phyloP scores from a whole-genome alignment of 371 early-diverging fungal genomes.

The Mortierella polycephala region DNA sequence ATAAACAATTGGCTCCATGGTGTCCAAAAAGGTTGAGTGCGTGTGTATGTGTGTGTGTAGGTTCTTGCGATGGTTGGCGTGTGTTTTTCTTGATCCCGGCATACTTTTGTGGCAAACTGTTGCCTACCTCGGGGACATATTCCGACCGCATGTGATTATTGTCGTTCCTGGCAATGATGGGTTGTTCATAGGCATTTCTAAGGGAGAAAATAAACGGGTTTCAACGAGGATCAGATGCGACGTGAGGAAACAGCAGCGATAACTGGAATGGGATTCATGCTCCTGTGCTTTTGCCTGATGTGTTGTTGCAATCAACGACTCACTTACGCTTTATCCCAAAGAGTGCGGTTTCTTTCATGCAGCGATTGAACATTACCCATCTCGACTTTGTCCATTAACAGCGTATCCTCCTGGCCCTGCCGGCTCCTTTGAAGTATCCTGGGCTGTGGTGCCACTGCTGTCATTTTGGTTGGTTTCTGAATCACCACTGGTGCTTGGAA shows the following conservation, averaged over 20 bases:
- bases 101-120: background rate
- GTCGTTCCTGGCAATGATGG: slow-evolving; percentile 33
- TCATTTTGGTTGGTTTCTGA: slow-evolving; percentile 1
- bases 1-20: background rate
- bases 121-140: slow-evolving; percentile 41
- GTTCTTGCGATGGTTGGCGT: background rate
- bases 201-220: no score
- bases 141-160: slow-evolving; percentile 29
- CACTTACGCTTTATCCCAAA: slow-evolving; percentile 45
- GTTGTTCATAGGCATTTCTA: slow-evolving; percentile 38
- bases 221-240: background rate
- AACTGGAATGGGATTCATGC: background rate
- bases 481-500: slow-evolving; percentile 10
- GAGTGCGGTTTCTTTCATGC: slow-evolving; percentile 24
- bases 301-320: background rate
- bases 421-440: background rate
- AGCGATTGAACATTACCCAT: slow-evolving; percentile 1
- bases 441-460: background rate
- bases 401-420: background rate
- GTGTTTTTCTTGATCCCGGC: background rate
- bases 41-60: background rate
- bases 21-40: background rate
- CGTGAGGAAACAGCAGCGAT: background rate
- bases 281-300: background rate
- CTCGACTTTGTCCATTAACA: background rate